A percentile compares a stretch with the other conserved stretches of the same genome.
Evolutionary conservation across 2,329 filamentous ascomycete genomes (phyloP).

Genomic region (Simplicillium sp.): DNA sequence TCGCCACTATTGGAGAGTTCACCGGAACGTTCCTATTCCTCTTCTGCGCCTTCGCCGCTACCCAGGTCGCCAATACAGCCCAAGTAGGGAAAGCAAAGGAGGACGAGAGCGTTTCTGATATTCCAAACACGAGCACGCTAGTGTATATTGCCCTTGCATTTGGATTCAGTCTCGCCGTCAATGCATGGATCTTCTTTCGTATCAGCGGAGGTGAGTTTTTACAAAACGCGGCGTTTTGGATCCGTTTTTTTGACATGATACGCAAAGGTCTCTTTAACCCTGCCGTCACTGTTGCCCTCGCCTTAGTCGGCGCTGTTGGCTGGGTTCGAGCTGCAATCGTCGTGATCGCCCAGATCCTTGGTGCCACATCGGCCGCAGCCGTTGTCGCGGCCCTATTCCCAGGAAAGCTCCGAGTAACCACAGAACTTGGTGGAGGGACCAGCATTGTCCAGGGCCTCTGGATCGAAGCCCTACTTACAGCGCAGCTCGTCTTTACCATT

Average conservation of each 20-base stretch:
- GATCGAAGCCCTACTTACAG: slow-evolving; percentile 37
- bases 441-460: slow-evolving; percentile 33
- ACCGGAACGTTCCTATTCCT: slow-evolving; percentile 33
- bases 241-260: too few relatives aligned
- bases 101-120: slow-evolving; percentile 30
- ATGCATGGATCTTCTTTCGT: slow-evolving; percentile 36
- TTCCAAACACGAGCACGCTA: slow-evolving; percentile 29
- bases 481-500: slow-evolving; percentile 35
- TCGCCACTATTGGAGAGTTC: slow-evolving; percentile 20
- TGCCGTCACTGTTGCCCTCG: slow-evolving; percentile 38
- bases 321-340: slow-evolving; percentile 33
- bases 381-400: slow-evolving; percentile 32
- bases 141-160: slow-evolving; percentile 31
- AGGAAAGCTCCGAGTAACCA: slow-evolving; percentile 29
- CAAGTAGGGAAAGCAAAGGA: slow-evolving; percentile 20
- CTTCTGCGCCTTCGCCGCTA: slow-evolving; percentile 30
- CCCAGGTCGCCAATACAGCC: slow-evolving; percentile 26
- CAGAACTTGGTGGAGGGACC: slow-evolving; percentile 28
- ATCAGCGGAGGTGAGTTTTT: slow-evolving; percentile 21
- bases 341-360: slow-evolving; percentile 41
- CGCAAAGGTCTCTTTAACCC: slow-evolving; percentile 23
- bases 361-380: slow-evolving; percentile 31
- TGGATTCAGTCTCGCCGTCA: slow-evolving; percentile 33
- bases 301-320: slow-evolving; percentile 37
- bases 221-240: too few relatives aligned